Base-by-base conservation (phyloP, 768 basidiomycete genomes). In the Paxillus rubicundulus region DNA sequence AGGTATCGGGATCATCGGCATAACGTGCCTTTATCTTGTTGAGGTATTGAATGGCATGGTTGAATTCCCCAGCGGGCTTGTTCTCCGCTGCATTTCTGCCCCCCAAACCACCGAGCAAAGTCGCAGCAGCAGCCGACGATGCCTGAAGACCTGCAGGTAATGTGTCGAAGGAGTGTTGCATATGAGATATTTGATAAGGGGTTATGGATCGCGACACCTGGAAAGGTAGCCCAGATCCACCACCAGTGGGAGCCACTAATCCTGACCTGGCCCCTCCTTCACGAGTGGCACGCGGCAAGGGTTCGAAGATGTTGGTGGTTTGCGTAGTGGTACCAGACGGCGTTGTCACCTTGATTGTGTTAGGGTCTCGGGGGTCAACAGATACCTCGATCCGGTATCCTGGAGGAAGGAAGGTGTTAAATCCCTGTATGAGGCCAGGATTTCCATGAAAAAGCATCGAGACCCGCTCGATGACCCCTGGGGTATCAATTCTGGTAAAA, bases 11-110 rank as follows among this genome's bases (percentile, higher is more conserved):
- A 54, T 97, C 93, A 58, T 88, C 84, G 10, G 82, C 72, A 70
- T 87, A 98, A 18, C 94, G 85, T 16, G 85, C 85, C 73, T 98
- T 98, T 77, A 99, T 98, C 77, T 95, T 96, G 81, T 97, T 98
- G 62, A 99, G 85, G 69, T 95, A 99, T 62, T 92, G 85, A 57
- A 98, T 98, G 13, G 97, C 97, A 62, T 96, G 87, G 68, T 89
- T 87, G 74, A 93, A 97, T 64, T 98, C 87, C 54, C 77, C 81
- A 10, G 77, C 67, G 12, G 80, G 76, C 49, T 80, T 81, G 56
- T 74, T 72, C 57, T 83, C 82, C 36, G 76, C 71, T 14, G 74
- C 68, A 38, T 76, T 74, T 59, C 74, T 77, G 55, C 75, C 74
- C 52, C 69, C 79, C 56, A 87, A 74, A 45, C 79, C 81, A 27